Percentiles rank a stretch among this genome's conserved stretches.
phyloP scores from a whole-genome alignment of 805 yeast genomes.

The Kregervanrija delftensis region DNA sequence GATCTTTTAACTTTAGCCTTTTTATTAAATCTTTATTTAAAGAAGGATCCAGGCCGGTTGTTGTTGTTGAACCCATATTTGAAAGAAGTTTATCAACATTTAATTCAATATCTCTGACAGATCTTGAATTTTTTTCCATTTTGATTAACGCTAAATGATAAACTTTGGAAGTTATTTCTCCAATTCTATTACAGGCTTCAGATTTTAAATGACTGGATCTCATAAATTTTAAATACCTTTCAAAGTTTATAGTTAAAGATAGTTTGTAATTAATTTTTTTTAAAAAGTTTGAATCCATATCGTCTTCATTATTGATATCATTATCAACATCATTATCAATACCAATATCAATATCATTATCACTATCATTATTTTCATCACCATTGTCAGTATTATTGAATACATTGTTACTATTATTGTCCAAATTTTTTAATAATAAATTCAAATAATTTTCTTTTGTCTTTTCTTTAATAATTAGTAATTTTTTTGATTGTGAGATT shows the following conservation, averaged over 20 bases:
- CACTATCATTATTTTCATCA: constrained; percentile 10
- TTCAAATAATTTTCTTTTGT: constrained; percentile 32
- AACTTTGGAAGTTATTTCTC: constrained; percentile 57
- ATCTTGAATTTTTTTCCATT: constrained; percentile 48
- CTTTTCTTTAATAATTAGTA: constrained; percentile 54
- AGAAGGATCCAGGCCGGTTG: constrained; percentile 28
- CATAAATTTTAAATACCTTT: constrained; percentile 58
- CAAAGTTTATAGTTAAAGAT: constrained; percentile 54
- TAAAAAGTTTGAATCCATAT: constrained; percentile 6
- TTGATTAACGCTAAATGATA: constrained; percentile 50
- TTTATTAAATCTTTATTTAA: constrained; percentile 17
- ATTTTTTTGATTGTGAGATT: constrained; percentile 48
- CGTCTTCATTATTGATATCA: background rate
- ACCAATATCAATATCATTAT: constrained; percentile 2
- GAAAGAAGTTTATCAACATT: constrained; percentile 22
- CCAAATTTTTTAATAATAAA: background rate
- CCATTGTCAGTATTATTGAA: constrained; percentile 11
- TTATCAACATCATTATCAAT: constrained; percentile 6
- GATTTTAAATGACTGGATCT: constrained; percentile 59
- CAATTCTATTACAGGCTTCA: constrained; percentile 61
- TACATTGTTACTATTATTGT: constrained; percentile 8
- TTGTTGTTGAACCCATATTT: constrained; percentile 24
- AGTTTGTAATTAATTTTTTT: constrained; percentile 42
- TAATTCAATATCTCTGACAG: constrained; percentile 13
- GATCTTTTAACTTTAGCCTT: constrained; percentile 27